These are phyloP conservation scores for Pseudogymnoascus pannorum DNA, from an alignment of 2,329 filamentous ascomycete species.

Conservation along the genomic window DNA sequence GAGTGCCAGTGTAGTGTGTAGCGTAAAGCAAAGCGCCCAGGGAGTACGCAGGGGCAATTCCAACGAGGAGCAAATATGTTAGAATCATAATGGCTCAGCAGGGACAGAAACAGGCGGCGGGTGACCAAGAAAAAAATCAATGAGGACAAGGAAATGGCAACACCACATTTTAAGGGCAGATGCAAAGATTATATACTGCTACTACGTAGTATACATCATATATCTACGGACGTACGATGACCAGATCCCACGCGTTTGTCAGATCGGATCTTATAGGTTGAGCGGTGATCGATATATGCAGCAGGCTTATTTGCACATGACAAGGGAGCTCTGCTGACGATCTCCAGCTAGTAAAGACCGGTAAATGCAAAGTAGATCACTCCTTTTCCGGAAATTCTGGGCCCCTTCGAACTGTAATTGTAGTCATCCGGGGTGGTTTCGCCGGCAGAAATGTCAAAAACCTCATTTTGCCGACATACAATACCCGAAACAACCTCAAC, in stretches of 20 bases:
- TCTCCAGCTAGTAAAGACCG: not conserved
- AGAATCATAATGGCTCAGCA: not conserved
- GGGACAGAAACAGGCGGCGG: not conserved
- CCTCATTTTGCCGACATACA: not conserved
- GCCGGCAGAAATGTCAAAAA: not conserved
- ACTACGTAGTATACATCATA: not conserved
- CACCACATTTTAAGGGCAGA: not conserved
- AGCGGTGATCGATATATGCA: not conserved
- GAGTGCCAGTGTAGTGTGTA: not conserved
- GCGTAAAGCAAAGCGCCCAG: not conserved
- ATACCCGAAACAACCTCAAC: not conserved
- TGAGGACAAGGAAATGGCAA: not conserved
- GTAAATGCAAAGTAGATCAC: not conserved
- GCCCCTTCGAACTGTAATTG: not conserved
- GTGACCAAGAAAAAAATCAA: not conserved
- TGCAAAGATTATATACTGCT: not conserved
- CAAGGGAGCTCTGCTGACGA: too few species aligned
- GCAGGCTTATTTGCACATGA: not conserved
- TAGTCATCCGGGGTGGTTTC: not conserved
- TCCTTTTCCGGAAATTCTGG: not conserved
- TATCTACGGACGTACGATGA: not conserved
- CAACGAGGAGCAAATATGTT: not conserved
- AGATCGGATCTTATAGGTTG: not conserved
- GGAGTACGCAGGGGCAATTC: not conserved
- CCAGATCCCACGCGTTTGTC: not conserved